These are phyloP conservation scores for Chrysoporthe puriensis DNA, from an alignment of 2,329 filamentous ascomycete species.

Conservation along the genomic window DNA sequence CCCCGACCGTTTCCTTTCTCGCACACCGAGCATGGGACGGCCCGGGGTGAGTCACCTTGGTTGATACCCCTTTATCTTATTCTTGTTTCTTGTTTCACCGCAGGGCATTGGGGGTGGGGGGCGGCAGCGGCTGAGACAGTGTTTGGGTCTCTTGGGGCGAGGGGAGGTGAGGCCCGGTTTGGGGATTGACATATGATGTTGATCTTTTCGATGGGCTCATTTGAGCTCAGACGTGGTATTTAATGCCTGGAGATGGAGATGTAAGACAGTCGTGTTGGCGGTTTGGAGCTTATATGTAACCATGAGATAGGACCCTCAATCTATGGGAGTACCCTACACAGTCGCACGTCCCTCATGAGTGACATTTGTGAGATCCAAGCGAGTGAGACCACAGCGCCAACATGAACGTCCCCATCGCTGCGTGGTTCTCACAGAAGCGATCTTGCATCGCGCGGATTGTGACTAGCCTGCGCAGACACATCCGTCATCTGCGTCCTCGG, in stretches of 20 bases:
- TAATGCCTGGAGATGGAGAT: neutral
- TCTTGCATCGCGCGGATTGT: too few relatives aligned
- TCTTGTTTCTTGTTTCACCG: constrained; percentile 12
- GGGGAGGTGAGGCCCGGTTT: constrained; percentile 21
- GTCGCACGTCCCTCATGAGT: neutral
- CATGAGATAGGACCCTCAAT: neutral
- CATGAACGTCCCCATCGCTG: too few relatives aligned
- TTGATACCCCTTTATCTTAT: constrained; percentile 17
- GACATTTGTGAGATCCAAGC: neutral
- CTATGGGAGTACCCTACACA: neutral
- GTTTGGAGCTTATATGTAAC: neutral
- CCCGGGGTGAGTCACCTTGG: constrained; percentile 26
- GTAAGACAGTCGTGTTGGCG: too few relatives aligned
- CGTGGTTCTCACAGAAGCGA: too few relatives aligned
- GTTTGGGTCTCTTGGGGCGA: constrained; percentile 5
- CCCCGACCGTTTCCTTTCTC: constrained; percentile 16
- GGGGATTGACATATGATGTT: constrained; percentile 9
- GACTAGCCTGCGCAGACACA: too few relatives aligned
- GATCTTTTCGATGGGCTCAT: constrained; percentile 10
- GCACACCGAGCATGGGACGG: constrained; percentile 15
- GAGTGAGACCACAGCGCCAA: neutral
- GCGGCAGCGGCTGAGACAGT: constrained; percentile 13
- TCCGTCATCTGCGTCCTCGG: too few relatives aligned
- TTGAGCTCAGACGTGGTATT: neutral
- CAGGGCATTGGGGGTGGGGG: constrained; percentile 7